phyloP scores from a whole-genome alignment of 2,329 filamentous ascomycete genomes.

The Fusarium nodosum region DNA sequence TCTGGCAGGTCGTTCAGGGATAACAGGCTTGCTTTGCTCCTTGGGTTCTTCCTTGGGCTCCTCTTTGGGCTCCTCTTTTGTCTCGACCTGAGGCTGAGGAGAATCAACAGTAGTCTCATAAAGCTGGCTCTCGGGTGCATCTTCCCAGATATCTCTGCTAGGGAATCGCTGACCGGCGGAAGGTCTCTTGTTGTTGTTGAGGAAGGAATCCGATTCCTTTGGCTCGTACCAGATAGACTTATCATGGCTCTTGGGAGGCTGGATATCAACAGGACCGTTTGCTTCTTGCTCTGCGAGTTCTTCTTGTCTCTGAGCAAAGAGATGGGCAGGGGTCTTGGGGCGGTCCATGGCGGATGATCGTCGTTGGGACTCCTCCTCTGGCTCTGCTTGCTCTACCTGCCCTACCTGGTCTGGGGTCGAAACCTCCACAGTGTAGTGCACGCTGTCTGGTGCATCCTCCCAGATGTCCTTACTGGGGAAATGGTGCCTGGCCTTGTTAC shows the following conservation, averaged over 20 bases:
- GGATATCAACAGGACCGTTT: conserved; percentile 49
- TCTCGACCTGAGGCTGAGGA: conserved; percentile 31
- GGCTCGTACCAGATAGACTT: conserved; percentile 62
- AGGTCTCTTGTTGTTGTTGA: conserved; percentile 67
- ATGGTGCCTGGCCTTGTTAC: conserved; percentile 71
- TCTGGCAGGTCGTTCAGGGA: conserved; percentile 54
- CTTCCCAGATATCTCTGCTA: conserved; percentile 95
- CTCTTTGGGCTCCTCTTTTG: conserved; percentile 46
- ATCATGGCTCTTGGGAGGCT: conserved; percentile 50
- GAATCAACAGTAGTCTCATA: conserved; percentile 79
- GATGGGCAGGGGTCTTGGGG: conserved; percentile 71
- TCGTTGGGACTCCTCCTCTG: conserved; percentile 57
- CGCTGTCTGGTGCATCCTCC: conserved; percentile 93
- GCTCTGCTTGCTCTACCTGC: conserved; percentile 53
- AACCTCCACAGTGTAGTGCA: conserved; percentile 84
- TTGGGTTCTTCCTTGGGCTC: conserved; percentile 27
- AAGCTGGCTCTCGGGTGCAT: conserved; percentile 85
- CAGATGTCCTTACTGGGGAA: conserved; percentile 97
- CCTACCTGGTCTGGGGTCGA: conserved; percentile 75
- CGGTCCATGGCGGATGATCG: conserved; percentile 52
- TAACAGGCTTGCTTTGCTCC: conserved; percentile 50
- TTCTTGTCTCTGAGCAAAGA: conserved; percentile 76
- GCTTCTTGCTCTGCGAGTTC: conserved; percentile 72
- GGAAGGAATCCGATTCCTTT: conserved; percentile 56
- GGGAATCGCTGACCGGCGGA: conserved; percentile 81